Evolutionary conservation across 2,329 filamentous ascomycete species (phyloP), one percentile per base, ranked within the genome.

Genomic region (Aspergillus luchuensis): DNA sequence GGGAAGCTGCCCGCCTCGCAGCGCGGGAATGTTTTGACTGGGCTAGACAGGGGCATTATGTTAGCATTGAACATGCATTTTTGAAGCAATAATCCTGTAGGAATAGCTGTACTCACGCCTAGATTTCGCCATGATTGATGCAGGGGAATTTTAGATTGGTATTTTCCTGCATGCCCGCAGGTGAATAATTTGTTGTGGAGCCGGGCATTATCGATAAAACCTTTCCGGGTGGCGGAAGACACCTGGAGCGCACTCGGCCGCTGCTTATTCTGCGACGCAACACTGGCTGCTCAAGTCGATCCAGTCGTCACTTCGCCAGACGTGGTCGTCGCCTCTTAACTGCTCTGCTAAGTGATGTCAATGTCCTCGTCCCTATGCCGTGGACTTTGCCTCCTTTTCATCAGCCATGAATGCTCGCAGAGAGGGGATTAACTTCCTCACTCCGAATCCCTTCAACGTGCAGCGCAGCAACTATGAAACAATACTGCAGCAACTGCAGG

Each of bases 11-110:
- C 67, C 86, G 81, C 64, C 85, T 82, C 39, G 84, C 84, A 58
- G 85, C 85, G 59, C 86, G 84, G 53, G 86, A 87, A 69, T 84
- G 84, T 15, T 80, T 65, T 2, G 84, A 83, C 52, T 80, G 76
- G 60, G 79, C 84, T 87, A 51, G 66, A 62, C 64, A 65, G 55
- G 19, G 49, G 25, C 48, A 13, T 50, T 48, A 41, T 59, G 57
- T 66, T 63, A 66, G 58, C 57, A 56, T 38, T 19, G 30, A 21
- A 49, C 13, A 8, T 8, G 8, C 33, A 57, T 43, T 11, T 28
- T 5, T n/a, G 17, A 10, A 5, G 33, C 5, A 36, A 11, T 38
- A 25, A 2, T 8, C 30, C 5, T 11, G 7, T 58, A 45, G 8
- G 48, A 23, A 36, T 11, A 25, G 19, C 25, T 38, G 6, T 17